A percentile compares a stretch with the other conserved stretches of the same genome.
These are phyloP conservation scores for Fusarium sp. DNA, from an alignment of 2,329 filamentous ascomycete genomes.

Conservation along the genomic window DNA sequence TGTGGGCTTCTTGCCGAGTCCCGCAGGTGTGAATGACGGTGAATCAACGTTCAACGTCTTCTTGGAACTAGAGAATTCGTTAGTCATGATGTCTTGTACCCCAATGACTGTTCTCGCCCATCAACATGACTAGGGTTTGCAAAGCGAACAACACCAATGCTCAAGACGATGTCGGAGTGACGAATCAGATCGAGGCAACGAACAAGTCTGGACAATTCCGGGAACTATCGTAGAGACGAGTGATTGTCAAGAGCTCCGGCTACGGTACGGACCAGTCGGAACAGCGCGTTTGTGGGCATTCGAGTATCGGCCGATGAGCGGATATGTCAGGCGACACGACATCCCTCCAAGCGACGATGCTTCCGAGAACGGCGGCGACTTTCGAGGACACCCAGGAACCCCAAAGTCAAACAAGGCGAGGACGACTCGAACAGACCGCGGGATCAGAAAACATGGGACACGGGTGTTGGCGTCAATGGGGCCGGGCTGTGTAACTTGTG, in stretches of 20 bases:
- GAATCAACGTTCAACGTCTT: slow-evolving; percentile 94
- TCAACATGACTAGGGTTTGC: not conserved
- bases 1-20: slow-evolving; percentile 69
- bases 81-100: slow-evolving; percentile 20
- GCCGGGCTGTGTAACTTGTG: slow-evolving; percentile 20
- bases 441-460: not conserved
- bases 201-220: not conserved
- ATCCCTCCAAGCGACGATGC: slow-evolving; percentile 16
- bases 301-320: slow-evolving; percentile 23
- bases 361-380: slow-evolving; percentile 4
- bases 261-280: not conserved
- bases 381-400: not conserved
- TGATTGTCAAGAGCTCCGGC: not conserved
- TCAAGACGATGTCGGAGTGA: not conserved
- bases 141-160: not conserved
- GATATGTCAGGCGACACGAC: slow-evolving; percentile 20
- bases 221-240: not conserved
- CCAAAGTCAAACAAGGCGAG: not conserved
- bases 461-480: slow-evolving; percentile 8
- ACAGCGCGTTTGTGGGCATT: not conserved
- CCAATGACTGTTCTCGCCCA: not conserved
- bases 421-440: not conserved
- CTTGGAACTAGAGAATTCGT: slow-evolving; percentile 57
- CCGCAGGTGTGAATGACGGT: slow-evolving; percentile 85
- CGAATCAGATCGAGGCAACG: not conserved